Base-by-base conservation (phyloP, 2,329 filamentous ascomycete genomes). In the Stagonosporopsis rhizophila region DNA sequence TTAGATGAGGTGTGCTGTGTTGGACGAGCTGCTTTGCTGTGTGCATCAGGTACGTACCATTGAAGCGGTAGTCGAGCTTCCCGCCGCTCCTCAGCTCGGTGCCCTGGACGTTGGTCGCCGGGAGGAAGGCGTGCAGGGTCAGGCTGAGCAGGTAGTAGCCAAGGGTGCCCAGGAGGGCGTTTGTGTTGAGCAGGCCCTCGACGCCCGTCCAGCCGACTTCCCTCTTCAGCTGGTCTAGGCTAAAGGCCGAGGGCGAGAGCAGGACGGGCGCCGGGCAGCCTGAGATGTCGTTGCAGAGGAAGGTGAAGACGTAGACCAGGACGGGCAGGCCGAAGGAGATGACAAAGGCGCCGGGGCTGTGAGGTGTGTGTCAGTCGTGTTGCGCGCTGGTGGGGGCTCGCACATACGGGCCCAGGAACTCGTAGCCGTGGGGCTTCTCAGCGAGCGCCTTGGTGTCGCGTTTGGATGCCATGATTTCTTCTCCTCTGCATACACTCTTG, bases 201-300 rank as follows among this genome's bases (percentile, higher is more conserved):
- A 93, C 74, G 30, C 92, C 93, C 64, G 89, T 89, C 91, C 93
- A 96, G 66, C 90, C 92, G 39, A 91, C 86, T 70, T 97, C 92
- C 52, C 81, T 74, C 80, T 94, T 95, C 65, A 97, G 79, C 67
- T 85, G 84, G 19, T 88, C 85, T 44, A 92, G 79, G 38, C 87
- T 87, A 57, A 96, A 79, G 8, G 85, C 89, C 53, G 84, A 87
- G 28, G 90, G 92, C 64, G 84, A 82, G 34, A 96, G 83, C 8
- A 94, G 82, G 4, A 90, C 92, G 3, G 93, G 92, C 2, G 91
- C 88, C 42, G 94, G 95, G 73, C 95, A 98, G 56, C 95, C 94
- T 8, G 91, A 89, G 61, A 96, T 81, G 75, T 98, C 93, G 79
- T 97, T 98, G 83, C 94, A 97, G 68, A 89, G 81, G 72, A 97